Base-by-base conservation (phyloP, 345 rosid species). In the Balakata baccata region DNA sequence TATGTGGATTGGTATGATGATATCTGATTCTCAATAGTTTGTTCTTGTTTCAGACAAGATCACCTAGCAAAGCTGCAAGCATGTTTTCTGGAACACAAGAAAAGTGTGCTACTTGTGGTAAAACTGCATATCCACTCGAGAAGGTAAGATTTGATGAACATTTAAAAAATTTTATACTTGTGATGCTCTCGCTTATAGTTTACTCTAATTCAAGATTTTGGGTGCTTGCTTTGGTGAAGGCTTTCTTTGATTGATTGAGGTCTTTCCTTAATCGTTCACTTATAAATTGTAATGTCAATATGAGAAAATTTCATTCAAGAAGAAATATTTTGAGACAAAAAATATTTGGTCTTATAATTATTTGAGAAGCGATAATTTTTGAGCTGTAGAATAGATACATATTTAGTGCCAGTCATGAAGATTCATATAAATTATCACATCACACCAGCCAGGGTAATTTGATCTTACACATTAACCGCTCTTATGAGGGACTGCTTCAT, bases 11-110 rank as follows among this genome's bases (percentile, higher is more conserved):
- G 34, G 25, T 3, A 18, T 13, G 54, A 54, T 38, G 47, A 70
- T 67, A 64, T 69, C 80, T 84, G 69, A 74, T 76, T 67, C 77
- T 54, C 52, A 43, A 64, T 74, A 59, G 77, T 75, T 70, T 83
- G 72, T 75, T 62, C 75, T 82, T 64, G 47, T 87, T 78, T 74
- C 87, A 95, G 99, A 88, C 92, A 62, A 89, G 93, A 77, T 91
- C 99, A 14, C 95, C 97, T 53, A 93, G 99, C 82, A 89, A 89
- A 85, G 90, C 97, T 51, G 99, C 98, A 34, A 64, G 97, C 80
- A 90, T 89, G 97, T 96, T 93, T 78, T 91, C 97, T 46, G 99
- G 99, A 68, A 96, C 99, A 2, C 97, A 88, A 81, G 99, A 96
- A 61, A 96, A 96, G 73, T 96, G 99, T 39, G 96, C 95, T 71